Base-by-base conservation (phyloP, 495 filamentous ascomycete species). In the Lepidopterella palustris region DNA sequence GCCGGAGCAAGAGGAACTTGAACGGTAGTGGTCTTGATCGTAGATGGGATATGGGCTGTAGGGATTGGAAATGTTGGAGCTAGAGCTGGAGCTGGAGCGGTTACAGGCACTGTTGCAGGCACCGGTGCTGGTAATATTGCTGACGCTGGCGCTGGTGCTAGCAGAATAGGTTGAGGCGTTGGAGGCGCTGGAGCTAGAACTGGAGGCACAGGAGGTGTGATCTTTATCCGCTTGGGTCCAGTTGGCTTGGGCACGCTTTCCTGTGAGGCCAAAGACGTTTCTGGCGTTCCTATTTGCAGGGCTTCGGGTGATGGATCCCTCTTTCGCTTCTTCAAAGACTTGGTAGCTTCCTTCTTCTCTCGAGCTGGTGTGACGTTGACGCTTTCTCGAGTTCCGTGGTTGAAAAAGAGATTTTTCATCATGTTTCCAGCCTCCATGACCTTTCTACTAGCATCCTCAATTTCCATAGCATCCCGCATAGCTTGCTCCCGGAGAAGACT, bases 401-500 rank as follows among this genome's bases (percentile, higher is more conserved):
- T 53, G 31, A 21, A 26, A 49, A 68, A 66, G 20, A 62, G 48
- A 24, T 65, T 55, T 49, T 65, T 57, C 47, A 68, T 58, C 6
- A 60, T 59, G 23, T 39, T 55, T 21, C 61, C 65, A 52, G 63
- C 64, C 24, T 70, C 71, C 48, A 73, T 75, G 56, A 86, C 80
- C 28, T 70, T 73, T 49, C 21, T 82, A 82, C 67, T 83, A 74
- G 80, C 85, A 65, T 87, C 83, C 67, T 86, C 79, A 15, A 77
- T 73, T 5, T 75, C 78, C 48, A 78, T 72, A 27, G 74, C 74
- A 24, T 79, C 78, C 23, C 76, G 73, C 51, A 71, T 63, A 11
- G 81, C 81, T 50, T 86, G 84, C 70, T 89, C 84, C 49, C 87
- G 82, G 15, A 80, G 77, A 72, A 87, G 67, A 56, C 79, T 78